Conservation (phyloP, 495 filamentous ascomycete genomes). For the Parachaetomium inaequale region DNA sequence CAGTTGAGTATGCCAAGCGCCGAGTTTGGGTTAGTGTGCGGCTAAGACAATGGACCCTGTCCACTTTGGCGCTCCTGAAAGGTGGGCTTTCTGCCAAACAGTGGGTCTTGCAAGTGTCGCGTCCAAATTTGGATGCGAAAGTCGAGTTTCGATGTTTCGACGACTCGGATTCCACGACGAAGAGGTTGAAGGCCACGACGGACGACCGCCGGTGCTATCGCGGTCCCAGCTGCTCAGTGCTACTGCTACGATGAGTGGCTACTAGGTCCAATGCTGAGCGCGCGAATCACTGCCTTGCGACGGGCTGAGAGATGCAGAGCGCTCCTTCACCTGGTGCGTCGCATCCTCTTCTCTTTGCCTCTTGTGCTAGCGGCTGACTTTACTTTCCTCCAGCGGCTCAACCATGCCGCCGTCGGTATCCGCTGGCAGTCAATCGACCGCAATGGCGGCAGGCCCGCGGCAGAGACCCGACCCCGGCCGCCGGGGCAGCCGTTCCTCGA, state of each 20-base stretch:
- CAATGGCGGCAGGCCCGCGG: background rate
- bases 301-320: slow-evolving; percentile 16
- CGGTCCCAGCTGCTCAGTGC: background rate
- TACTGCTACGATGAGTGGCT: slow-evolving; percentile 27
- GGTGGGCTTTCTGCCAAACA: background rate
- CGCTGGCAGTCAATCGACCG: background rate
- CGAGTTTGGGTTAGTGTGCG: background rate
- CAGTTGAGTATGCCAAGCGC: background rate
- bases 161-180: background rate
- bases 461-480: background rate
- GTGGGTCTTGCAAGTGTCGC: background rate
- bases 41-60: background rate
- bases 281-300: slow-evolving; percentile 25
- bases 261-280: slow-evolving; percentile 28
- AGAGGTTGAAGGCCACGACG: background rate
- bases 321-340: slow-evolving; percentile 4
- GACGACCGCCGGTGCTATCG: background rate
- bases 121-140: background rate
- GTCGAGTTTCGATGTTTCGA: background rate
- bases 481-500: background rate
- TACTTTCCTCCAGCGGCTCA: background rate
- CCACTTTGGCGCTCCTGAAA: background rate
- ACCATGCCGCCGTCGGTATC: background rate
- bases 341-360: background rate
- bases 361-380: background rate